Base-by-base conservation (phyloP, 768 basidiomycete species). In the Rubroboletus pulcherrimus region DNA sequence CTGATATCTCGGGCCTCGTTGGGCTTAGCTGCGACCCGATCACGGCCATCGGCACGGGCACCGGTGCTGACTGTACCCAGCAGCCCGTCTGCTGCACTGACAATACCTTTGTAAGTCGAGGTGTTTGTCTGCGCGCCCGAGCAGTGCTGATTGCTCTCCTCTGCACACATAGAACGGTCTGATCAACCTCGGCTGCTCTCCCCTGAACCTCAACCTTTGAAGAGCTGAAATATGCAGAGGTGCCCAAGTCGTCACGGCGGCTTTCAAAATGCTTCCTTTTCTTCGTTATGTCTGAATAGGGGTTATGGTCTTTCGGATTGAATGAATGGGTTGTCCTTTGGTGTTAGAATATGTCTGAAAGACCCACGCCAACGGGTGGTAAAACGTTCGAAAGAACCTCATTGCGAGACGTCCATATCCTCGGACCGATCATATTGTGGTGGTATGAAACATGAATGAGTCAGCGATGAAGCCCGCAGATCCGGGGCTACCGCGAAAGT, bases 31-130 rank as follows among this genome's bases (percentile, higher is more conserved):
- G 65, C 38, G 11, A 12, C n/a, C 45, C 59, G 0, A 14, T 54
- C 43, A 49, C 39, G 5, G 31, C 7, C 1, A 5, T 38, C 1
- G 48, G 51, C 0, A 2, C 19, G 0, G 65, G 54, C 10, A 50
- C 19, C 1, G 60, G 52, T 10, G 35, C 53, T 1, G 1, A 17
- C 1, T 66, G 65, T 35, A 34, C 40, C 11, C 35, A 54, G 21
- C 48, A 67, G 35, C 19, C 65, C 0, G 59, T 67, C 34, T 66
- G 65, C 24, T 66, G 65, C 49, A 51, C 34, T 4, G 47, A 41
- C 2, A 55, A 66, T 7, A 24, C 12, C 5, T 58, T 43, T 7
- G 64, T 66, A 14, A 59, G 62, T 31, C 7, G 3, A 0, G 7
- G 1, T 5, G 21, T 10, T 38, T n/a, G 6, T 8, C 24, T 24